Base-by-base conservation (phyloP, 768 basidiomycete species). In the Mycena albidolilacea region DNA sequence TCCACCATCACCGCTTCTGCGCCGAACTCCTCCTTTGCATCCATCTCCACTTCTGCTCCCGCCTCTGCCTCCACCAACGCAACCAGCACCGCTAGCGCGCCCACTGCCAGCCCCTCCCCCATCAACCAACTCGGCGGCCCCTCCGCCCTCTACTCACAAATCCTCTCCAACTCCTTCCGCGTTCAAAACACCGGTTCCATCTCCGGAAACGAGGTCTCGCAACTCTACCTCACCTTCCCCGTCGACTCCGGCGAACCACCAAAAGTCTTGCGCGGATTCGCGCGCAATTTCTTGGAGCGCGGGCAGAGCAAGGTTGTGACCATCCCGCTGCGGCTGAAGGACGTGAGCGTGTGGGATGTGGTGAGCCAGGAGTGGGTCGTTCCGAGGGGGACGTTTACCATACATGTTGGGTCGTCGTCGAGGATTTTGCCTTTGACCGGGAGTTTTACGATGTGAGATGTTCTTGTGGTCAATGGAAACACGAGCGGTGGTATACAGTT, bases 111-210 rank as follows among this genome's bases (percentile, higher is more conserved):
- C 21, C 43, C 64, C 46, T 17, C 48, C 37, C 67, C 66, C 43
- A 46, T 70, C 23, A 59, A 52, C 55, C 77, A 77, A 30, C 69
- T 70, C 67, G 67, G 54, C 6, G 37, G 64, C 43, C 71, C 69
- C 46, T n/a, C 73, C 59, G 67, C 78, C 66, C 77, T 84, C 46
- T 82, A 84, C 70, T 75, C 77, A 43, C 58, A 71, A 35, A 76
- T 78, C 38, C 73, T 80, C 62, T 76, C 71, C n/a, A 80, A 84
- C 35, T 78, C 79, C 37, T 85, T 85, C 74, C 76, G 77, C 8
- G 71, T 86, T 14, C 77, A 71, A 7, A 87, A 87, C 80, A 83
- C 79, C 11, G 86, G 85, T 17, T 43, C 54, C 19, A 46, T 81
- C 30, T 78, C 79, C 7, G 84, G 83, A 1, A 57, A 46, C 43